Percentiles rank a stretch among this genome's conserved stretches.
These are phyloP conservation scores for Suillus alpinus DNA, from an alignment of 768 basidiomycete genomes.

Conservation along the genomic window DNA sequence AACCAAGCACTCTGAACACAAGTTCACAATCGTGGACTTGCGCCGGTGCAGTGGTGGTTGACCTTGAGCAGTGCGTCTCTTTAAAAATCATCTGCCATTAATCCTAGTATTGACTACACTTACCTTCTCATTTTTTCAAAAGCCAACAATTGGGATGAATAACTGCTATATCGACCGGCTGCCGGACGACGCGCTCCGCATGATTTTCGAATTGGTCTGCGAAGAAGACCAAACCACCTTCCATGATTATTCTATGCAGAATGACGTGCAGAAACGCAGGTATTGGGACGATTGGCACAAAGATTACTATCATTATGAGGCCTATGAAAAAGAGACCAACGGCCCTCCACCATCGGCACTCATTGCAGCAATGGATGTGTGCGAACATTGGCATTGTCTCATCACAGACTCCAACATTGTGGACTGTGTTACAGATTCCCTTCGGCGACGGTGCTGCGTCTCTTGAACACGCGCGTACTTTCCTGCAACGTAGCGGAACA, in stretches of 20 bases:
- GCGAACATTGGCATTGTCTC: background rate
- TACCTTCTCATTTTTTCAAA: background rate
- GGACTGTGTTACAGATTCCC: background rate
- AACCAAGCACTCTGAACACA: background rate
- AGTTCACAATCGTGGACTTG: background rate
- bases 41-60: background rate
- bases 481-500: background rate
- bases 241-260: background rate
- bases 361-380: background rate
- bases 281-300: background rate
- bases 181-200: background rate
- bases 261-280: background rate
- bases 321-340: background rate
- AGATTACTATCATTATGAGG: background rate
- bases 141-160: background rate
- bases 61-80: background rate
- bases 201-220: background rate
- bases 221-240: background rate
- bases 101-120: background rate
- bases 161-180: background rate
- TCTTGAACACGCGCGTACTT: background rate
- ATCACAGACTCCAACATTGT: too few relatives aligned
- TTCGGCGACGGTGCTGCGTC: background rate
- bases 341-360: background rate
- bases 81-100: background rate